These are phyloP conservation scores for Aegilops tauschii DNA, from an alignment of 176 grass and related monocot genomes.

Conservation along the genomic window DNA sequence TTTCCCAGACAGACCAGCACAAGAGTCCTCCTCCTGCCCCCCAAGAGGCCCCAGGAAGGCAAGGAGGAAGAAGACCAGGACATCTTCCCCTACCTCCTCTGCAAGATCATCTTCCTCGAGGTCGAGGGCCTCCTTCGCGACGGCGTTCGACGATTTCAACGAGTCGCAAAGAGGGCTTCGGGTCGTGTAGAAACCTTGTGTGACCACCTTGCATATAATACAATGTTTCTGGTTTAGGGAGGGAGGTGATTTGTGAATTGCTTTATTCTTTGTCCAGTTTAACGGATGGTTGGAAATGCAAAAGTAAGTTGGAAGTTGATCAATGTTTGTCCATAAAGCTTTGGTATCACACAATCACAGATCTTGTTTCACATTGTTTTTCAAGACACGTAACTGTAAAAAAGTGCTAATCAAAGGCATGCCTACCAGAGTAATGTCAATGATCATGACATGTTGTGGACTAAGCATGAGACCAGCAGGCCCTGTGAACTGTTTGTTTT, in stretches of 20 bases:
- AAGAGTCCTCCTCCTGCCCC: constrained; percentile 33
- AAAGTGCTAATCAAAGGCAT: background rate
- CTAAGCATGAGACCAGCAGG: background rate
- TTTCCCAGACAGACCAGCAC: constrained; percentile 40
- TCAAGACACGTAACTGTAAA: background rate
- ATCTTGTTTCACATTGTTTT: background rate
- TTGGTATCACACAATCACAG: background rate
- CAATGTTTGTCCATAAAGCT: constrained; percentile 17
- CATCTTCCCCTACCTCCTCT: constrained; percentile 49
- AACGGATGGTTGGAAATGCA: constrained; percentile 30
- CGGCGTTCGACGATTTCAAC: constrained; percentile 54
- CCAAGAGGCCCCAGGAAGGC: constrained; percentile 55
- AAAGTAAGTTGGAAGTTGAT: constrained; percentile 2
- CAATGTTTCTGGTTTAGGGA: constrained; percentile 46
- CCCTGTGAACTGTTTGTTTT: background rate
- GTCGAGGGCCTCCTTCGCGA: constrained; percentile 67
- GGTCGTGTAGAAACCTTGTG: constrained; percentile 28
- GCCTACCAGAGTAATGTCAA: background rate
- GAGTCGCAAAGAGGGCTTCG: constrained; percentile 44
- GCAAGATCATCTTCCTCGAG: constrained; percentile 74
- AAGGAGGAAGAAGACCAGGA: constrained; percentile 53
- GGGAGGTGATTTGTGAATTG: constrained; percentile 28
- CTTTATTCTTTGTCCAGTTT: constrained; percentile 31
- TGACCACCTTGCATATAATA: constrained; percentile 16
- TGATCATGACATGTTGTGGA: background rate